Evolutionary conservation across 129 eudicot genomes (phyloP), one percentile per base, ranked within the genome.

Genomic region (Flaveria sonorensis): DNA sequence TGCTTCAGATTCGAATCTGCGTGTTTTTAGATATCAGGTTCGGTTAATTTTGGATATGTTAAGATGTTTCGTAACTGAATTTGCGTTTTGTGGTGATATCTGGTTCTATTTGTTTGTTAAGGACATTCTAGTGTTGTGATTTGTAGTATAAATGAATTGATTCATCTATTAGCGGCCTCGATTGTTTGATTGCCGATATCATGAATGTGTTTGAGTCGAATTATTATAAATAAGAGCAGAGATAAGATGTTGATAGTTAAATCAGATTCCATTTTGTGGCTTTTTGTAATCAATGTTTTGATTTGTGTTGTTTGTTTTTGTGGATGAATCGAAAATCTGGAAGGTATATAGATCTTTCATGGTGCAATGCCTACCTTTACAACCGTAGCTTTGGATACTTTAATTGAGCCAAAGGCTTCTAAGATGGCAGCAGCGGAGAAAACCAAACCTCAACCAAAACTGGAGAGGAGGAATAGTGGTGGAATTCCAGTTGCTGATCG

Each of bases 361-460:
- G 83, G 70, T 83, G 63, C 81, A 82, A 89, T 87, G 97, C 90
- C 95, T 46, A 89, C 97, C 0, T 88, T 81, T 70, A 88, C 97
- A 64, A 88, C 97, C 7, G 71, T 91, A 71, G 88, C 92, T 81
- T 83, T 91, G 32, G 97, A 91, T 80, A 88, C 79, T 64, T 81
- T 91, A 12, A 79, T 88, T 21, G 97, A 91, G 76, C 89, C 90
- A 24, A 87, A 83, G 74, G 83, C 83, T 51, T 64, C 86, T 15
- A 89, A 81, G 53, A 68, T 87, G 40, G 76, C 68, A 82, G 78
- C 77, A 62, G 62, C 75, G 52, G 82, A 57, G 45, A 80, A 76
- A 48, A 67, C 65, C 21, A 82, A 39, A 61, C 57, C 86, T 51
- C 87, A 80, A 57, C 52, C 81, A 4, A 88, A 80, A 75, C 81